These are phyloP conservation scores for Populus alba DNA, from an alignment of 345 rosid genomes.

Conservation along the genomic window DNA sequence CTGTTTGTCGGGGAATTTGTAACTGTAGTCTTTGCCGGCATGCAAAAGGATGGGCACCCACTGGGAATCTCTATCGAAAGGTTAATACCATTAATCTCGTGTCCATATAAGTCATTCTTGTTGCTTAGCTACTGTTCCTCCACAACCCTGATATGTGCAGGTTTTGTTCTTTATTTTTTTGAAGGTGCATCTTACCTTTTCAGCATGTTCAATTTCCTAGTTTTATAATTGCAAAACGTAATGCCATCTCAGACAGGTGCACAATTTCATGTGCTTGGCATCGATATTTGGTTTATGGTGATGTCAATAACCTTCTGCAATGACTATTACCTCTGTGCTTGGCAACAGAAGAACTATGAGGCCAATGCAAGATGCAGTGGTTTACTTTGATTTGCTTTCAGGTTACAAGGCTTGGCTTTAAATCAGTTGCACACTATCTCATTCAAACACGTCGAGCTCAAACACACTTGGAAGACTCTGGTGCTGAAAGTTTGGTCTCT, in stretches of 20 bases:
- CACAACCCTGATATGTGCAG: no score
- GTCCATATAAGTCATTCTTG: not conserved
- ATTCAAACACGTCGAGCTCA: constrained; percentile 26
- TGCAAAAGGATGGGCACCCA: constrained; percentile 31
- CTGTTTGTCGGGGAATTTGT: constrained; percentile 42
- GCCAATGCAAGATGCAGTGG: not conserved
- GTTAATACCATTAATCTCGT: constrained; percentile 7
- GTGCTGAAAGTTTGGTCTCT: constrained; percentile 10
- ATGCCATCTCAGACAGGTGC: no score
- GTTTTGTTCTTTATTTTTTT: no score
- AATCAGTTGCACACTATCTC: constrained; percentile 42
- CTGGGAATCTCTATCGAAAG: constrained; percentile 33
- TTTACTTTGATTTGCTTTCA: constrained; percentile 5
- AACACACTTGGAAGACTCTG: constrained; percentile 1
- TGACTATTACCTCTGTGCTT: not conserved
- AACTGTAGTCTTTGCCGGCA: constrained; percentile 37
- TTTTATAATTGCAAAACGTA: no score
- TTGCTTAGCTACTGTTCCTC: not conserved
- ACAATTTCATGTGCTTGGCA: no score
- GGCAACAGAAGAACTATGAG: not conserved
- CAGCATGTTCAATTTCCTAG: no score
- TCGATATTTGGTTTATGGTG: no score
- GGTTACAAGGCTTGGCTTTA: constrained; percentile 32
- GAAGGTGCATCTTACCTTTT: no score
- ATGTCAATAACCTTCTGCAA: no score